Evolutionary conservation across 306 rosid species (phyloP).

Genomic region (Calophaca sinica): DNA sequence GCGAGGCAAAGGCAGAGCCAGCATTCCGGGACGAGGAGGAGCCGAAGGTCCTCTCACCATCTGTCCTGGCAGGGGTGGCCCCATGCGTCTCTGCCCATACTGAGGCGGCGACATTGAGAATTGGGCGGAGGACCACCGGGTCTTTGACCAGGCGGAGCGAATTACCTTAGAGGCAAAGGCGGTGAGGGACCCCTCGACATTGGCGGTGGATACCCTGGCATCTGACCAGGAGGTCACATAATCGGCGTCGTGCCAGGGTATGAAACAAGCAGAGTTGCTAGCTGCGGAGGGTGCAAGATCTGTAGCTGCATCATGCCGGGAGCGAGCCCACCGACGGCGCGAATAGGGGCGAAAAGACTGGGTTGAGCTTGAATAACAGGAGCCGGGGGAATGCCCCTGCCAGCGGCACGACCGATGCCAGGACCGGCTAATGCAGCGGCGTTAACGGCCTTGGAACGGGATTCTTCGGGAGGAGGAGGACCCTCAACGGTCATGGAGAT

Average conservation of each 20-base stretch:
- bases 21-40: too few relatives aligned
- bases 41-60: constrained; percentile 99
- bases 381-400: too few relatives aligned
- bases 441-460: too few relatives aligned
- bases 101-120: constrained; percentile 68
- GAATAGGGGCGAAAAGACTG: too few relatives aligned
- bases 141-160: too few relatives aligned
- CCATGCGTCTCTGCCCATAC: constrained; percentile 95
- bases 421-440: too few relatives aligned
- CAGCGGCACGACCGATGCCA: too few relatives aligned
- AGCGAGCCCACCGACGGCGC: too few relatives aligned
- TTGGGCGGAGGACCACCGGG: constrained; percentile 78
- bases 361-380: too few relatives aligned
- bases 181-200: constrained; percentile 77
- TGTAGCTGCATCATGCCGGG: constrained; percentile 99
- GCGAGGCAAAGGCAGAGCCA: constrained; percentile 68
- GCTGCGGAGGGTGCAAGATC: constrained; percentile 81
- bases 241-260: constrained; percentile 76
- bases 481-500: constrained; percentile 98
- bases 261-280: constrained; percentile 72
- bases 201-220: constrained; percentile 67
- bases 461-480: too few relatives aligned
- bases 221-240: constrained; percentile 80
- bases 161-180: constrained; percentile 72
- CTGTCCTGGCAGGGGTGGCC: too few relatives aligned